Evolutionary conservation across 2,329 filamentous ascomycete species (phyloP).

Genomic region (Paraphaeosphaeria sporulosa): DNA sequence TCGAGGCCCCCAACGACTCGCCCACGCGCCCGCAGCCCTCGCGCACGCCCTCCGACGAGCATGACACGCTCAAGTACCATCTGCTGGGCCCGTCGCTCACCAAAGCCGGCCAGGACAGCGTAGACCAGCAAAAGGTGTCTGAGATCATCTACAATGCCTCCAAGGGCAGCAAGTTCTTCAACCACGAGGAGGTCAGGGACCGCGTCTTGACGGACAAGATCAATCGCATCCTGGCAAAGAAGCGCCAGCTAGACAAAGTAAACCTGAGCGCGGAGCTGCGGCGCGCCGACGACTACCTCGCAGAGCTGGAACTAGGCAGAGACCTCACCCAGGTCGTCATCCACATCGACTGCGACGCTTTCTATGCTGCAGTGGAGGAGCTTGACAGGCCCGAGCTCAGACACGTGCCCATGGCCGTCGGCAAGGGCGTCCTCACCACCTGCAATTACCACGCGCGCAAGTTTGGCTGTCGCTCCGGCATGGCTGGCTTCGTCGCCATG

Average conservation of each 20-base stretch:
- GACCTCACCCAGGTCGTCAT: conserved; percentile 87
- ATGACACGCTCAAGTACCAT: conserved; percentile 83
- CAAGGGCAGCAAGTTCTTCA: conserved; percentile 96
- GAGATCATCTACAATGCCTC: conserved; percentile 97
- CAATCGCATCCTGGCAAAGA: conserved; percentile 76
- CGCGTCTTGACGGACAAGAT: conserved; percentile 86
- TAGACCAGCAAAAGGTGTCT: conserved; percentile 94
- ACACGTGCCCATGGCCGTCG: conserved; percentile 89
- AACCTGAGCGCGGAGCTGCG: conserved; percentile 78
- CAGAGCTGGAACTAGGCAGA: conserved; percentile 77
- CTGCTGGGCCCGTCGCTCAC: conserved; percentile 89
- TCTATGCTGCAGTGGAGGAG: conserved; percentile 93
- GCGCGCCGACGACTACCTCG: conserved; percentile 80
- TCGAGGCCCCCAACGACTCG: neutral
- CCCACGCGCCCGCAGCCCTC: conserved; percentile 26
- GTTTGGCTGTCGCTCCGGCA: conserved; percentile 90
- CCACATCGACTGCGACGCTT: conserved; percentile 96
- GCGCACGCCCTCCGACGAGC: conserved; percentile 43
- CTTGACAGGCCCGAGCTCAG: conserved; percentile 79
- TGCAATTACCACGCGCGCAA: conserved; percentile 90
- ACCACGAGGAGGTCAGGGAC: conserved; percentile 85
- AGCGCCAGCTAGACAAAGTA: conserved; percentile 75
- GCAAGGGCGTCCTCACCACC: conserved; percentile 73
- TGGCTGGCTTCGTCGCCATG: conserved; percentile 95
- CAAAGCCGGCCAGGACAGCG: conserved; percentile 89